Base-by-base conservation (phyloP, 768 basidiomycete species). In the Trametes gibbosa region DNA sequence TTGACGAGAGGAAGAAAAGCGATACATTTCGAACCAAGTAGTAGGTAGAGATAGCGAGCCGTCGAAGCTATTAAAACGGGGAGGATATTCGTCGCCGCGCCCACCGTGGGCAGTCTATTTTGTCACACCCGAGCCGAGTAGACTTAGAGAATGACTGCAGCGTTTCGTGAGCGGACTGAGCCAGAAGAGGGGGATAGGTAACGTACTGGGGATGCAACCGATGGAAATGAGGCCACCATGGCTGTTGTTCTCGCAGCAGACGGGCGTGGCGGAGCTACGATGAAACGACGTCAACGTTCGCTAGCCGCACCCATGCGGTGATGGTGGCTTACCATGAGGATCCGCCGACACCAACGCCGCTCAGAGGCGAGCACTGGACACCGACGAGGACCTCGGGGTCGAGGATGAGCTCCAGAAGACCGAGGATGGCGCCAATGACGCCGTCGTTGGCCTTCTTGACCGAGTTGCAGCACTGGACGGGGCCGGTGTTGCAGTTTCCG, bases 401-500 rank as follows among this genome's bases (percentile, higher is more conserved):
- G 3, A 55, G 4, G 23, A 57, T 56, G 21, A 63, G 23, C 21
- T 43, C 65, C 5, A 69, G 57, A 6, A 63, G 50, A 10, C 57
- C 62, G 19, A 69, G 60, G 42, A 69, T 59, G 24, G 29, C 40
- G 24, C 63, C 32, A 21, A 62, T n/a, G 46, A 63, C 61, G 34
- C 25, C 51, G 14, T 50, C 53, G 50, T 52, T 50, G 35, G 50
- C 66, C 25, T 48, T 14, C 59, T 62, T 57, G 42, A 71, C 70
- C 14, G 23, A 51, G 59, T 73, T 59, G 64, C 73, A 74, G 64
- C 73, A 73, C 35, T 71, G 68, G 37, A 69, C 55, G n/a, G 66
- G 54, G 21, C 71, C 72, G 9, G 70, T 70, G 66, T 63, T 68
- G 66, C 73, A 74, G 59, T 59, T 60, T 3, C 57, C 56, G 53